Evolutionary conservation across 192 early-diverging fungal species (phyloP).

Genomic region (Geranomyces michiganensis): DNA sequence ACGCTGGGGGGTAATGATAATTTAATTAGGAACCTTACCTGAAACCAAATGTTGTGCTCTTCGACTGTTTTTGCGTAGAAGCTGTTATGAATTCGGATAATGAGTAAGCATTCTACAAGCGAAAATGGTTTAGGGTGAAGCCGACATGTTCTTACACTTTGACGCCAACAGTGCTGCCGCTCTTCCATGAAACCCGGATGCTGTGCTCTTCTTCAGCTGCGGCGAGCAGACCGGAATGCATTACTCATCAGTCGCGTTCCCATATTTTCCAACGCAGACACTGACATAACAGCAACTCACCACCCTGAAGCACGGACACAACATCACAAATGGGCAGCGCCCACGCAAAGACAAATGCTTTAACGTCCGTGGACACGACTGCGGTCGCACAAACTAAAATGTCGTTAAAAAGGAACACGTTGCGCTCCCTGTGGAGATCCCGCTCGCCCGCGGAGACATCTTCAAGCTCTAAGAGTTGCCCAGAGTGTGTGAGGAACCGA

Average conservation of each 20-base stretch:
- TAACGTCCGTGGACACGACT: not conserved
- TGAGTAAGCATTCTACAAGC: not conserved
- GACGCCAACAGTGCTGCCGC: not conserved
- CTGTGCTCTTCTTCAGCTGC: not conserved
- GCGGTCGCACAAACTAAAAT: slow-evolving; percentile 11
- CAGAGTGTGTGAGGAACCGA: slow-evolving; percentile 14
- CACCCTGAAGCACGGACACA: slow-evolving; percentile 1
- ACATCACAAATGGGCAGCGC: slow-evolving; percentile 23
- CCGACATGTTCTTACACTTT: slow-evolving; percentile 15
- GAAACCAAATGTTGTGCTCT: slow-evolving; percentile 16
- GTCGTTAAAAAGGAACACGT: slow-evolving; percentile 24
- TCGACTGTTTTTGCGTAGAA: slow-evolving; percentile 8
- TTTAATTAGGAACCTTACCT: not conserved
- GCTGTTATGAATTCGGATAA: not conserved
- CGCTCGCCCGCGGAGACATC: not conserved
- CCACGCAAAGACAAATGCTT: slow-evolving; percentile 8
- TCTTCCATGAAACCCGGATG: slow-evolving; percentile 17
- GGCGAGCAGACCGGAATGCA: not conserved
- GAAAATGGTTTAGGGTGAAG: not conserved
- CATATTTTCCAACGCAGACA: not conserved
- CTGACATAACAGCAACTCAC: not conserved
- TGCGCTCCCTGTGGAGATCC: not conserved
- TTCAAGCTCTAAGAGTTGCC: slow-evolving; percentile 6
- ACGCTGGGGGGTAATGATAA: no score
- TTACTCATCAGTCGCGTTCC: no score